A percentile compares a stretch with the other conserved stretches of the same genome.
phyloP scores from a whole-genome alignment of 169 alveolate genomes.

The Plasmodium adleri region DNA sequence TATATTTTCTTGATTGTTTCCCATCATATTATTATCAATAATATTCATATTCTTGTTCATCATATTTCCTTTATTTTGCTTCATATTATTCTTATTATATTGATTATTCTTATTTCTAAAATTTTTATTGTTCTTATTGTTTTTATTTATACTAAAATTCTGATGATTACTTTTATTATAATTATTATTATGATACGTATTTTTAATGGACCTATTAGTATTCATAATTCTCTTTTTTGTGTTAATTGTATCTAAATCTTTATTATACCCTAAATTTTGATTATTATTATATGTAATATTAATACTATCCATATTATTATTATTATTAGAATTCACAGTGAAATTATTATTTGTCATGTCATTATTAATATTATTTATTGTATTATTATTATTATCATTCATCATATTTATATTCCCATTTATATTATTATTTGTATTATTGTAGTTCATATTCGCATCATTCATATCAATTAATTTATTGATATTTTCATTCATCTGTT shows the following conservation, averaged over 20 bases:
- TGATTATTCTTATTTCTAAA: conserved; percentile 5
- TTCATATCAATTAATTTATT: neutral
- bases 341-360: neutral
- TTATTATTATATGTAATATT: conserved; percentile 1
- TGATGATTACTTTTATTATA: conserved; percentile 12
- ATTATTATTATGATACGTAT: neutral
- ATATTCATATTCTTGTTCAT: neutral
- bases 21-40: neutral
- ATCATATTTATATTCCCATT: neutral
- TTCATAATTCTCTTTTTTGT: neutral
- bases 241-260: conserved; percentile 1
- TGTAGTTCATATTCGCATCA: neutral
- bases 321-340: neutral
- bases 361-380: neutral
- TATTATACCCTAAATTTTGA: neutral
- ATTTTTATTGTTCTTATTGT: conserved; percentile 8
- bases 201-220: neutral
- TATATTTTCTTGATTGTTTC: neutral
- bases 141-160: conserved; percentile 19
- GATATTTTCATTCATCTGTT: neutral
- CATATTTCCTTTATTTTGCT: neutral
- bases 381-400: neutral
- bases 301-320: neutral
- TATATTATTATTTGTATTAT: neutral
- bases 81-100: conserved; percentile 3